These are phyloP conservation scores for Spongiforma sp. DNA, from an alignment of 1,284 basidiomycete species.

Conservation along the genomic window DNA sequence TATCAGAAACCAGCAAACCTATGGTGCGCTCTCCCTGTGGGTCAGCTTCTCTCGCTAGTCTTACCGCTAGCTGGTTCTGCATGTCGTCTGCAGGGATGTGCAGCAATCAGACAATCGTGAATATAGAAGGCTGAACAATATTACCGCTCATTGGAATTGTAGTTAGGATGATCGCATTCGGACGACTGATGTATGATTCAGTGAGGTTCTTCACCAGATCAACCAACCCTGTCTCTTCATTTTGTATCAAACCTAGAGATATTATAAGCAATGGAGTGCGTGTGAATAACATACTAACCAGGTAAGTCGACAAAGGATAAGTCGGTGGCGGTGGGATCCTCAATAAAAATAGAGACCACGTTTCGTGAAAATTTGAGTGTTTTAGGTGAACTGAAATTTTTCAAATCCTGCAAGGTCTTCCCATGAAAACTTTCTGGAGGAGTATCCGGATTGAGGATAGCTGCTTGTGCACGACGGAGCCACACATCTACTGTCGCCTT, in stretches of 20 bases:
- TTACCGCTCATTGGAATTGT: conserved; percentile 67
- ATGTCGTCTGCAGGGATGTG: conserved; percentile 56
- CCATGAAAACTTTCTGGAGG: conserved; percentile 39
- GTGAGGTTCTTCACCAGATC: conserved; percentile 53
- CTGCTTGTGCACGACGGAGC: conserved; percentile 63
- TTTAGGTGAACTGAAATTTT: conserved; percentile 18
- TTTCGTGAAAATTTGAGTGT: conserved; percentile 59
- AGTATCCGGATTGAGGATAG: conserved; percentile 53
- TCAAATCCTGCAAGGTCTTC: conserved; percentile 40
- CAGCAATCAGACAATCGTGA: neutral
- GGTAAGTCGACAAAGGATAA: conserved; percentile 58
- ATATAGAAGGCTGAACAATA: conserved; percentile 8
- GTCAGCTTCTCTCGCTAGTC: conserved; percentile 57
- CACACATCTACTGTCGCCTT: conserved; percentile 52
- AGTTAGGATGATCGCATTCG: conserved; percentile 60
- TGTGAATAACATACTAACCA: conserved; percentile 34
- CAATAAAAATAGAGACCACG: conserved; percentile 54
- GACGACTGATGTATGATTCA: conserved; percentile 46
- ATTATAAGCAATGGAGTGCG: conserved; percentile 4
- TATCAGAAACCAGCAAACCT: conserved; percentile 40
- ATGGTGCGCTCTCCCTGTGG: conserved; percentile 60
- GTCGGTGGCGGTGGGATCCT: conserved; percentile 49
- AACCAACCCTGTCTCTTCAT: conserved; percentile 49
- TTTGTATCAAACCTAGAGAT: conserved; percentile 57
- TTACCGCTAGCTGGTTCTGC: conserved; percentile 64